A percentile compares a stretch with the other conserved stretches of the same genome.
Evolutionary conservation across 2,329 filamentous ascomycete species (phyloP).

Genomic region (Trichoderma sp.): DNA sequence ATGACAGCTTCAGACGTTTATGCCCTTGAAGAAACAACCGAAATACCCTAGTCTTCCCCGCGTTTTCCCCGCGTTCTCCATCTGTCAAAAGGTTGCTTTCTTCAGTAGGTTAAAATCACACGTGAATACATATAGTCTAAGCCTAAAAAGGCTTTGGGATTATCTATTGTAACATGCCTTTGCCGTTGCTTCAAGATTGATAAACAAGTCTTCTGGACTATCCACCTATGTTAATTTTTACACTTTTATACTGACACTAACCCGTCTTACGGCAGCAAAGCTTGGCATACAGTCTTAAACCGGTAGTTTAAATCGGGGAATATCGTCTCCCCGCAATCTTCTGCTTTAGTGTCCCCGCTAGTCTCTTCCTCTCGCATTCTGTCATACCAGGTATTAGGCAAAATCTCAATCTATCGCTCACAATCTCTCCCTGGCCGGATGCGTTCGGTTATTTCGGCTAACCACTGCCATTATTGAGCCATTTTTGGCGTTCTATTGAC

Average conservation of each 20-base stretch:
- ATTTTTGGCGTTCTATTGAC: neutral
- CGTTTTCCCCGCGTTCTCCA: neutral
- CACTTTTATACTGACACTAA: neutral
- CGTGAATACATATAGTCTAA: too few species aligned
- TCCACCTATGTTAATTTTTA: neutral
- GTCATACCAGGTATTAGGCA: neutral
- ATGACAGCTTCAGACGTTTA: neutral
- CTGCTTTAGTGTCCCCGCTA: neutral
- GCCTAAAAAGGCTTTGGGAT: accelerated
- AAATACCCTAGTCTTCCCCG: neutral
- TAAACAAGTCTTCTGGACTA: neutral
- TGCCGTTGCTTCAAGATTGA: neutral
- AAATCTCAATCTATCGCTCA: neutral
- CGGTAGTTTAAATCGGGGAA: neutral
- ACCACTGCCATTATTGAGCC: neutral
- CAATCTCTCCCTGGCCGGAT: neutral
- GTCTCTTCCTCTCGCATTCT: neutral
- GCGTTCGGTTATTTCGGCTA: neutral
- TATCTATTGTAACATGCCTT: neutral
- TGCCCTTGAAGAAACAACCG: neutral
- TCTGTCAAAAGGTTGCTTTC: neutral
- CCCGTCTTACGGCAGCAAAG: neutral
- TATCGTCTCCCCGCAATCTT: neutral
- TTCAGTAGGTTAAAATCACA: neutral
- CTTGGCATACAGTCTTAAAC: neutral